Conservation (phyloP, 768 basidiomycete genomes). For the Suillus clintonianus region DNA sequence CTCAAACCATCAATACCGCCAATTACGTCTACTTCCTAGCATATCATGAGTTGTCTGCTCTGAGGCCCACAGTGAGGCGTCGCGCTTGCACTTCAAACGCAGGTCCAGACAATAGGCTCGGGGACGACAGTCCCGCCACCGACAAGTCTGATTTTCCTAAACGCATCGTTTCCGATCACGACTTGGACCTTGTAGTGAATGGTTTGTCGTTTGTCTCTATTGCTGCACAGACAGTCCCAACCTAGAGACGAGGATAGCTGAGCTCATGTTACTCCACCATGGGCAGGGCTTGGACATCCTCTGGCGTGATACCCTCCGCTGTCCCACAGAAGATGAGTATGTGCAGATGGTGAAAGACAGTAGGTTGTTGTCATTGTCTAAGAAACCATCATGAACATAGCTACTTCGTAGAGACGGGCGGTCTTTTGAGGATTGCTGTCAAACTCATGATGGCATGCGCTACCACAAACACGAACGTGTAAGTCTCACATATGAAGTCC, state of each 20-base stretch:
- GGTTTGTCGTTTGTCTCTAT: conserved; percentile 37
- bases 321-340: conserved; percentile 91
- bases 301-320: conserved; percentile 85
- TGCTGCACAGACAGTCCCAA: not conserved
- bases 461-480: conserved; percentile 58
- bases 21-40: conserved; percentile 95
- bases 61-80: not conserved
- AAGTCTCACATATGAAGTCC: conserved; percentile 19
- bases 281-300: conserved; percentile 90
- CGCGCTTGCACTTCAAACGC: not conserved
- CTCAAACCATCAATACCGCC: conserved; percentile 92
- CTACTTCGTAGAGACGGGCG: conserved; percentile 75
- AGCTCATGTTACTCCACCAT: conserved; percentile 80
- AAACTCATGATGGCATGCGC: conserved; percentile 94
- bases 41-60: conserved; percentile 68
- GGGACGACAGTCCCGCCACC: not conserved
- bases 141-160: not conserved
- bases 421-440: conserved; percentile 84
- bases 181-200: conserved; percentile 73
- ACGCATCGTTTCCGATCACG: conserved; percentile 34
- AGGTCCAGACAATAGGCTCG: not conserved
- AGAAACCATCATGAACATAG: not conserved
- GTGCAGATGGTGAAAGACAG: conserved; percentile 92
- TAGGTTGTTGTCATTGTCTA: conserved; percentile 45
- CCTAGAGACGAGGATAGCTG: conserved; percentile 23